phyloP scores from a whole-genome alignment of 2,329 filamentous ascomycete species.

The Aspergillus tanneri region DNA sequence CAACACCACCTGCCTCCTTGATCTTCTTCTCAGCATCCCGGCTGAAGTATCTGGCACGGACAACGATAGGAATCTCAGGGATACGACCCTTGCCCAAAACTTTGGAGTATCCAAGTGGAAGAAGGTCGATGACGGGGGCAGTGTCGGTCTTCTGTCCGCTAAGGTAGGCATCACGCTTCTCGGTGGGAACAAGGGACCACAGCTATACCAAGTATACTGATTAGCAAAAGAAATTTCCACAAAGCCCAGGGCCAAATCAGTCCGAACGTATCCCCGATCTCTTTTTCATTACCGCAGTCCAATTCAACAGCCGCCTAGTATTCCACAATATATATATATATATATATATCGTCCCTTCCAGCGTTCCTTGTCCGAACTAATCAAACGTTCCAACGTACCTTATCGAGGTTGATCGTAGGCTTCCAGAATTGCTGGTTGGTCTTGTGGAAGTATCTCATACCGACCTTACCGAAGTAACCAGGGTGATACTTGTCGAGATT shows the following conservation, averaged over 20 bases:
- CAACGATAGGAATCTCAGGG: constrained; percentile 88
- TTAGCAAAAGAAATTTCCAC: constrained; percentile 17
- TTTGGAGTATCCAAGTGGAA: constrained; percentile 96
- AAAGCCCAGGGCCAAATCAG: not conserved
- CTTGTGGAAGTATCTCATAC: constrained; percentile 97
- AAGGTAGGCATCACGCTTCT: constrained; percentile 92
- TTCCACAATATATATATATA: not conserved
- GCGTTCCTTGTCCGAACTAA: constrained; percentile 8
- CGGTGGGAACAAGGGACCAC: constrained; percentile 88
- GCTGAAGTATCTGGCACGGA: constrained; percentile 93
- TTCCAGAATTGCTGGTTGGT: constrained; percentile 96
- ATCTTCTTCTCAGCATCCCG: constrained; percentile 98
- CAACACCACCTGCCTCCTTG: constrained; percentile 91
- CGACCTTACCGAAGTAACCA: constrained; percentile 98
- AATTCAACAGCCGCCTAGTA: not conserved
- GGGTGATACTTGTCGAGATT: constrained; percentile 94
- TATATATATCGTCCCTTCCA: not conserved
- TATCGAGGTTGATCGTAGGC: constrained; percentile 97
- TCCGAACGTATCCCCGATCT: too few species aligned
- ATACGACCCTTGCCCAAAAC: constrained; percentile 97
- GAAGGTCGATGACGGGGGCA: constrained; percentile 95
- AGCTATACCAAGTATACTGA: constrained; percentile 57
- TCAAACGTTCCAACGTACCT: constrained; percentile 61
- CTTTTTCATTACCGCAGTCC: too few species aligned
- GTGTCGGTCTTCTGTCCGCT: constrained; percentile 78